Percentiles rank a stretch among this genome's conserved stretches.
Evolutionary conservation across 1,139 yeast species (phyloP).

Genomic region (Saccharomyces hybrid): DNA sequence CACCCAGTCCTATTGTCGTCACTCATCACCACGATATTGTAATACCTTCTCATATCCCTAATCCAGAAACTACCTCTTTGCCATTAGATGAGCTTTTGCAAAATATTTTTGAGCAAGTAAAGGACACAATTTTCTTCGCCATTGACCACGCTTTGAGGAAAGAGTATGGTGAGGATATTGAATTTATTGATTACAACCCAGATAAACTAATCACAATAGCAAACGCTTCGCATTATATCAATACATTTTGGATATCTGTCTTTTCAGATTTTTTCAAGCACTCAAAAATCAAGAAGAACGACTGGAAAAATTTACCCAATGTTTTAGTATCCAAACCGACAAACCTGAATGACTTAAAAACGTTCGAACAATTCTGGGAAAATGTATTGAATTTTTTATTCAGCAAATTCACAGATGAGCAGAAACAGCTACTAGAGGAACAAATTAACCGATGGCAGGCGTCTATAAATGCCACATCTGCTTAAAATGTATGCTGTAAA

Average conservation of each 20-base stretch:
- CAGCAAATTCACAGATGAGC: background rate
- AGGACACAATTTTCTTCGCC: slow-evolving; percentile 38
- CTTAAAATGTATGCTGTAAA: background rate
- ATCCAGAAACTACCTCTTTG: background rate
- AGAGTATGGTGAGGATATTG: slow-evolving; percentile 53
- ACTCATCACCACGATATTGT: background rate
- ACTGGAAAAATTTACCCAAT: slow-evolving; percentile 27
- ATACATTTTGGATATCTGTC: slow-evolving; percentile 50
- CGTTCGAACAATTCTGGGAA: slow-evolving; percentile 49
- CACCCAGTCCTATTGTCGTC: background rate
- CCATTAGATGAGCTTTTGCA: slow-evolving; percentile 3
- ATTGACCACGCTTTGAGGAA: slow-evolving; percentile 47
- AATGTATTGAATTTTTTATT: slow-evolving; percentile 30
- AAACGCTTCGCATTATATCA: slow-evolving; percentile 40
- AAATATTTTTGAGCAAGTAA: slow-evolving; percentile 36
- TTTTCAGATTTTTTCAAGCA: slow-evolving; percentile 43
- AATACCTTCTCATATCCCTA: background rate
- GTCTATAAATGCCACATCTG: background rate
- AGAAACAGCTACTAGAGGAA: background rate
- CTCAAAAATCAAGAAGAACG: slow-evolving; percentile 18
- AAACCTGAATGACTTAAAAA: slow-evolving; percentile 28
- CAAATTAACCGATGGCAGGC: background rate
- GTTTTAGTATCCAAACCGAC: slow-evolving; percentile 32
- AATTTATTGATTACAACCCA: slow-evolving; percentile 42
- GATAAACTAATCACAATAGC: slow-evolving; percentile 33